Percentiles rank a stretch among this genome's conserved stretches.
phyloP scores from a whole-genome alignment of 202 grass and related monocot species.

The Digitaria exilis region DNA sequence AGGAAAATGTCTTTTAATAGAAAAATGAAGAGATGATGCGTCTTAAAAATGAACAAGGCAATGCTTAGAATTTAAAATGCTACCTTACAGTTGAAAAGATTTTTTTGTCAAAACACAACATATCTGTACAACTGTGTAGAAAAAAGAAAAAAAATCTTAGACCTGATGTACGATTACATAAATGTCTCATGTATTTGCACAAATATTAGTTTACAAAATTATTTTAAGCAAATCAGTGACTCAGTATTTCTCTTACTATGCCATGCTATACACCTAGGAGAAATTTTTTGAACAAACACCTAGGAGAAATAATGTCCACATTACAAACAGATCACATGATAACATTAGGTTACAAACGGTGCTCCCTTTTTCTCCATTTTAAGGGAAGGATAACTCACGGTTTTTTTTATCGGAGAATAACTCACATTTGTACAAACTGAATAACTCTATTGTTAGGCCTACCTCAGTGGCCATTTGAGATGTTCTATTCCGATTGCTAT shows the following conservation, averaged over 20 bases:
- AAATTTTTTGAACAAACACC: too few relatives aligned
- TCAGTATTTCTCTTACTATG: neutral
- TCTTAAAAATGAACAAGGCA: neutral
- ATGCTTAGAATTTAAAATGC: conserved; percentile 2
- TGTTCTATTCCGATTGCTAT: conserved; percentile 40
- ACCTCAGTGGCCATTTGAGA: conserved; percentile 53
- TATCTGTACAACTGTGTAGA: neutral
- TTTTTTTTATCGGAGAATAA: neutral
- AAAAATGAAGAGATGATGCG: neutral
- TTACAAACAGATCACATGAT: conserved; percentile 4
- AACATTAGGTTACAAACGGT: neutral
- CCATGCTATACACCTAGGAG: conserved; percentile 24
- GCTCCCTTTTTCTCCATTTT: neutral
- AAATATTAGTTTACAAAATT: neutral
- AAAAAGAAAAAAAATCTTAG: neutral
- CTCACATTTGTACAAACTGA: conserved; percentile 5
- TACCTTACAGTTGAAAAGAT: neutral
- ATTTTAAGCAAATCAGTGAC: neutral
- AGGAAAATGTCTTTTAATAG: conserved; percentile 4
- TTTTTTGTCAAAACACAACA: neutral
- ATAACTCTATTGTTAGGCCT: conserved; percentile 26
- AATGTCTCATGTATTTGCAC: neutral
- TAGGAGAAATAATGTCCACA: conserved; percentile 25
- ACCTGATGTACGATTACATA: neutral
- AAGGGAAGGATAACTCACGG: neutral